Evolutionary conservation across 257 asterid species (phyloP).

Genomic region (Rauvolfia tetraphylla): DNA sequence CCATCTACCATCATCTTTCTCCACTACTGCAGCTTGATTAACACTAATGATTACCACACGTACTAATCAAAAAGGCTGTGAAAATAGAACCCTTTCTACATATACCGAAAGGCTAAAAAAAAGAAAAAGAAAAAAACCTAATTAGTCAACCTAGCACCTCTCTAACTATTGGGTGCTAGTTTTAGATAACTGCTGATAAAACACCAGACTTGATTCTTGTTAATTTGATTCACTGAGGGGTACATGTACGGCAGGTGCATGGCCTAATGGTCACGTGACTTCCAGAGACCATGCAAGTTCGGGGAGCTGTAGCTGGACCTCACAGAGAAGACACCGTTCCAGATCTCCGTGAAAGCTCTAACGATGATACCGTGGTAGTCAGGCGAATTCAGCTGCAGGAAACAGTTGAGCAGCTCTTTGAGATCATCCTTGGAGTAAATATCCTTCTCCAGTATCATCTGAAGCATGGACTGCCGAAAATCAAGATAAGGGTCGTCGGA

Average conservation of each 20-base stretch:
- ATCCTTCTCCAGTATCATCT: slow-evolving; percentile 81
- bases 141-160: not conserved
- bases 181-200: not conserved
- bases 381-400: slow-evolving; percentile 80
- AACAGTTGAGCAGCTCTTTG: slow-evolving; percentile 70
- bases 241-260: slow-evolving; percentile 24
- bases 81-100: slow-evolving; percentile 47
- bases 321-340: slow-evolving; percentile 62
- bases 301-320: slow-evolving; percentile 29
- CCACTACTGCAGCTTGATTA: too few relatives aligned
- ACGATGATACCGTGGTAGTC: slow-evolving; percentile 72
- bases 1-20: too few relatives aligned
- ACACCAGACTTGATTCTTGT: not conserved
- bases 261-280: slow-evolving; percentile 42
- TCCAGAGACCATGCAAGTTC: slow-evolving; percentile 25
- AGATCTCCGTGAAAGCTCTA: slow-evolving; percentile 80
- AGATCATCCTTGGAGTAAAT: slow-evolving; percentile 70
- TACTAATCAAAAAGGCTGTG: slow-evolving; percentile 58
- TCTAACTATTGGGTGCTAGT: slow-evolving; percentile 1
- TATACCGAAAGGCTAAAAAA: not conserved
- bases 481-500: slow-evolving; percentile 85
- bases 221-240: not conserved
- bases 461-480: slow-evolving; percentile 87
- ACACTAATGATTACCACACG: not conserved
- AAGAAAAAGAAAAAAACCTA: not conserved